Evolutionary conservation across 2,329 filamentous ascomycete genomes (phyloP).

Genomic region (Penicillium verrucosum): DNA sequence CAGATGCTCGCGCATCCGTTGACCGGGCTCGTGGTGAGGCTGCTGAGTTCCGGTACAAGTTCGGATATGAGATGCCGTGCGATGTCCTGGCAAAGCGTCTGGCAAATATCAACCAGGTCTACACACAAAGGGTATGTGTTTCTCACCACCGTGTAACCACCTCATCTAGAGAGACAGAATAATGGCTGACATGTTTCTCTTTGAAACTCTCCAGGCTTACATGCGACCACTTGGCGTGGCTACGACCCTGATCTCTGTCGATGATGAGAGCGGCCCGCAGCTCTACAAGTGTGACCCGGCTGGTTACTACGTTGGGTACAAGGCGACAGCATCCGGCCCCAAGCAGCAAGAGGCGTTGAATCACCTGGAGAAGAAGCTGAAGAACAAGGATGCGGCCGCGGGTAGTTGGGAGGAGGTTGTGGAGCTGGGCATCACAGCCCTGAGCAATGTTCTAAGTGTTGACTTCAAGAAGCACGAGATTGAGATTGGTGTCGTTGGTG

Average conservation of each 20-base stretch:
- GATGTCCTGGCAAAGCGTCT: conserved; percentile 94
- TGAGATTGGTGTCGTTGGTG: conserved; percentile 95
- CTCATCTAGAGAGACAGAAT: neutral
- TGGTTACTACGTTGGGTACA: conserved; percentile 97
- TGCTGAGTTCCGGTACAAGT: conserved; percentile 97
- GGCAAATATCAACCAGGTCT: conserved; percentile 99
- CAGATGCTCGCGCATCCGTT: conserved; percentile 89
- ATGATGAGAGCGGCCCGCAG: conserved; percentile 87
- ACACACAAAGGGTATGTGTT: conserved; percentile 81
- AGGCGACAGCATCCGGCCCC: conserved; percentile 92
- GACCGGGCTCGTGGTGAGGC: conserved; percentile 92
- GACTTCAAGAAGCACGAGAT: conserved; percentile 99
- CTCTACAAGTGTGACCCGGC: conserved; percentile 98
- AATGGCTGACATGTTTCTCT: conserved; percentile 2
- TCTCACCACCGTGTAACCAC: neutral
- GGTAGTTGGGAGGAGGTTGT: conserved; percentile 97
- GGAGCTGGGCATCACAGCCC: conserved; percentile 88
- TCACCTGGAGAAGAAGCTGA: conserved; percentile 98
- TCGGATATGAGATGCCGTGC: conserved; percentile 98
- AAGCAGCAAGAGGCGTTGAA: conserved; percentile 99
- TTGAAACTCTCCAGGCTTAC: conserved; percentile 63
- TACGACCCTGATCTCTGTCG: conserved; percentile 89
- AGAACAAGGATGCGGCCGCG: conserved; percentile 94
- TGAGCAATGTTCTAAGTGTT: conserved; percentile 95
- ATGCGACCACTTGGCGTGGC: conserved; percentile 97